Evolutionary conservation across 2,329 filamentous ascomycete species (phyloP), one percentile per base, ranked within the genome.

Genomic region (Alternaria atra): DNA sequence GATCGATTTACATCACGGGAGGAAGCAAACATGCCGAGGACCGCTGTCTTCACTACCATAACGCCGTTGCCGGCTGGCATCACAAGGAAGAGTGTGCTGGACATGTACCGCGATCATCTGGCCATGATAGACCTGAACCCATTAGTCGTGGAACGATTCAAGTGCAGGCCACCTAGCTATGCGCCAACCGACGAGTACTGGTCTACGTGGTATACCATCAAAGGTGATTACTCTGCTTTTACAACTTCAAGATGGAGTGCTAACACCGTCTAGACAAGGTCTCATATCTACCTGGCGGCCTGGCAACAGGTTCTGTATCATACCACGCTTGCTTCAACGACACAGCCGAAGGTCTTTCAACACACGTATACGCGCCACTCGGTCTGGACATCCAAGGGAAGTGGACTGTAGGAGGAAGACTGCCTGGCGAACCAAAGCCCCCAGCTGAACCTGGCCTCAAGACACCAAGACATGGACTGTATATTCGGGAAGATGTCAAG

Each of bases 71-170:
- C 93, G 8, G 69, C 86, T 2, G 83, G 84, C 68, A 86, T 95
- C 66, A 84, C 87, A 48, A 87, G 92, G 55, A 84, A 90, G 67
- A 85, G 87, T n/a, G 91, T 92, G 42, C 77, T 96, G 65, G 84
- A 87, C 55, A 91, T 92, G 67, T 87, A 97, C 32, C 91, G 93
- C 77, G 85, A 90, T 77, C 92, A 96, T 79, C 77, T 85, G 51
- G 89, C 89, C 69, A 96, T 97, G 90, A 96, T 97, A 72, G 90
- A 94, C 74, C 83, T 97, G 58, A 97, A 96, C 77, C 93, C 93
- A 1, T 84, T 96, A 48, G 90, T 97, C 56, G 87, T 90, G 64
- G 88, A 91, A 62, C 86, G 91, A 58, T 85, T 89, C 67, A 84
- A 84, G 32, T 92, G 92, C 78, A 84, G 86, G 47, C 84, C 91